Percentiles rank a stretch among this genome's conserved stretches.
Conservation (phyloP, 176 grass and related monocot genomes). For the Avena eriantha region DNA sequence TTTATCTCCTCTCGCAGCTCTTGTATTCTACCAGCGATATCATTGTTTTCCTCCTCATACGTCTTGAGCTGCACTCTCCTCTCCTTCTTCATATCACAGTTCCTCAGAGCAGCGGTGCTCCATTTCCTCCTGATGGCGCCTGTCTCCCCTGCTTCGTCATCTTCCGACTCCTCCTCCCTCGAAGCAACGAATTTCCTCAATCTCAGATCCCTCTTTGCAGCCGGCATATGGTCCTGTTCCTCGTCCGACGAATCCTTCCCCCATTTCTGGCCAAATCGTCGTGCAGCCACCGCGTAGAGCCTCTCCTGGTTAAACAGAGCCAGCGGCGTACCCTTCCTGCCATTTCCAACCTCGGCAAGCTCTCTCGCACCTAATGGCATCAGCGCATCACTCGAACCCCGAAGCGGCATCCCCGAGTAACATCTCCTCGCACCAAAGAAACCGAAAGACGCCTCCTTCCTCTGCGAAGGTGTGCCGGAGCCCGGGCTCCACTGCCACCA, state of each 20-base stretch:
- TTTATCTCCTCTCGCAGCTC: slow-evolving; percentile 78
- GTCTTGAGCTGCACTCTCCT: slow-evolving; percentile 53
- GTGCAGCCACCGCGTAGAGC: slow-evolving; percentile 19
- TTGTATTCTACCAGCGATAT: slow-evolving; percentile 52
- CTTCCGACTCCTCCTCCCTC: slow-evolving; percentile 53
- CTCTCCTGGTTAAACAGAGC: slow-evolving; percentile 46
- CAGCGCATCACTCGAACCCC: background rate
- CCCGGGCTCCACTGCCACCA: slow-evolving; percentile 15
- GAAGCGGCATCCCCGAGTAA: slow-evolving; percentile 31
- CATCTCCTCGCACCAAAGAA: slow-evolving; percentile 47
- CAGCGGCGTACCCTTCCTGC: background rate
- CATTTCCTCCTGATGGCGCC: slow-evolving; percentile 60
- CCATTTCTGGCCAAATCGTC: slow-evolving; percentile 61
- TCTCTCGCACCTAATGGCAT: slow-evolving; percentile 14
- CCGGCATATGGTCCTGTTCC: slow-evolving; percentile 10
- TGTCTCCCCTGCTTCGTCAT: slow-evolving; percentile 35
- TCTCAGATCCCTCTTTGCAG: slow-evolving; percentile 31
- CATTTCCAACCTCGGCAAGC: slow-evolving; percentile 4
- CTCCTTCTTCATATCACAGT: slow-evolving; percentile 71
- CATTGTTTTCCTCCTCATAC: slow-evolving; percentile 44
- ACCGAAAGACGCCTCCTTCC: slow-evolving; percentile 3
- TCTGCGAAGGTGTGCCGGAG: background rate
- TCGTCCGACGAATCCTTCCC: slow-evolving; percentile 57
- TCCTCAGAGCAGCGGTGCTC: slow-evolving; percentile 75
- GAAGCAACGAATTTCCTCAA: slow-evolving; percentile 46